These are phyloP conservation scores for Fusarium decemcellulare DNA, from an alignment of 2,329 filamentous ascomycete species.

Conservation along the genomic window DNA sequence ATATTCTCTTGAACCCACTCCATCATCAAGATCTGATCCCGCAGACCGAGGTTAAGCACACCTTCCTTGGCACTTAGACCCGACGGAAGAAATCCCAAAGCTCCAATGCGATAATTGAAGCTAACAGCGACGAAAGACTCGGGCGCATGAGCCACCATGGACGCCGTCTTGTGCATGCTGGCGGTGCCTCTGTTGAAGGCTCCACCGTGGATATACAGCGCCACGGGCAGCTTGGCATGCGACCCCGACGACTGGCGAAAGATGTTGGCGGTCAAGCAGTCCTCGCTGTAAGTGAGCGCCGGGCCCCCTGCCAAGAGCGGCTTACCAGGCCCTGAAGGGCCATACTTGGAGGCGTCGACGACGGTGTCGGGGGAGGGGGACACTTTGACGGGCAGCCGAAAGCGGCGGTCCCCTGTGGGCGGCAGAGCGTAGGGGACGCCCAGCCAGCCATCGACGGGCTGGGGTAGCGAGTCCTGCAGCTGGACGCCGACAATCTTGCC, in stretches of 20 bases:
- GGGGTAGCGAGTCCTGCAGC: slow-evolving; percentile 36
- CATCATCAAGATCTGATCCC: slow-evolving; percentile 66
- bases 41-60: slow-evolving; percentile 67
- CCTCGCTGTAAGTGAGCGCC: slow-evolving; percentile 57
- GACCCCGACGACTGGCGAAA: slow-evolving; percentile 56
- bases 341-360: slow-evolving; percentile 55
- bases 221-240: slow-evolving; percentile 56
- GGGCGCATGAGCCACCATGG: slow-evolving; percentile 70
- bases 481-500: slow-evolving; percentile 40
- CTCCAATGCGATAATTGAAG: slow-evolving; percentile 67
- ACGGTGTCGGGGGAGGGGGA: slow-evolving; percentile 42
- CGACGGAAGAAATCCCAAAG: slow-evolving; percentile 74
- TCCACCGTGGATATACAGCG: slow-evolving; percentile 71
- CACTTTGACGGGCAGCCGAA: slow-evolving; percentile 54
- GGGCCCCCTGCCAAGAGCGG: slow-evolving; percentile 40
- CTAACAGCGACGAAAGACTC: slow-evolving; percentile 64
- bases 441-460: slow-evolving; percentile 58
- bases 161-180: slow-evolving; percentile 71
- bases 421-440: slow-evolving; percentile 65
- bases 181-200: slow-evolving; percentile 61
- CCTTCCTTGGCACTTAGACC: slow-evolving; percentile 65
- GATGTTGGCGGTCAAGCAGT: slow-evolving; percentile 69
- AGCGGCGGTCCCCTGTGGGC: slow-evolving; percentile 62
- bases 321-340: slow-evolving; percentile 48
- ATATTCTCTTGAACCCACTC: slow-evolving; percentile 71